Evolutionary conservation across 2,329 filamentous ascomycete species (phyloP).

Genomic region (Phaeosphaeriaceae sp.): DNA sequence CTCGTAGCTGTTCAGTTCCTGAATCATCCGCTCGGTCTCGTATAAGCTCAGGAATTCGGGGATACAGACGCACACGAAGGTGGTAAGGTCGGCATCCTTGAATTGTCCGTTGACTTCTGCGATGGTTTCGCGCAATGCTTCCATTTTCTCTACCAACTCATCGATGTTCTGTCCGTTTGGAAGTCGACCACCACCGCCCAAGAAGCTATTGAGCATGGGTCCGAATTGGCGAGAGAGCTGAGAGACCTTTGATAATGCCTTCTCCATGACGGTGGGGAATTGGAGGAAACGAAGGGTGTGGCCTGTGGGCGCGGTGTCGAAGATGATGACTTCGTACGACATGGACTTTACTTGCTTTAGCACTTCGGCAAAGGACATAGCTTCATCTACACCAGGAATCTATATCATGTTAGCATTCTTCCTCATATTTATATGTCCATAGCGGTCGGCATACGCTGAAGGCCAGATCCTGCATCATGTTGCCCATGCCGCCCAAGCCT

Average conservation of each 20-base stretch:
- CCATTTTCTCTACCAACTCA: constrained; percentile 94
- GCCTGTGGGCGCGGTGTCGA: constrained; percentile 96
- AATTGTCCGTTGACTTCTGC: constrained; percentile 96
- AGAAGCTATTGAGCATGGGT: constrained; percentile 90
- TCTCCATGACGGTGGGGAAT: constrained; percentile 97
- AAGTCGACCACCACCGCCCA: constrained; percentile 76
- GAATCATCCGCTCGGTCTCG: constrained; percentile 99
- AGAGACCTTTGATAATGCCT: constrained; percentile 95
- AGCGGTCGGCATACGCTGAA: constrained; percentile 74
- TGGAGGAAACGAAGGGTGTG: constrained; percentile 98
- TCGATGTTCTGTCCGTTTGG: constrained; percentile 92
- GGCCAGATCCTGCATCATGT: constrained; percentile 98
- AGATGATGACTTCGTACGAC: constrained; percentile 98
- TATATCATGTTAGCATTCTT: constrained; percentile 45
- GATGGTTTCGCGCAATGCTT: constrained; percentile 90
- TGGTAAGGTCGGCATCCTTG: constrained; percentile 94
- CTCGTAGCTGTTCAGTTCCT: constrained; percentile 89
- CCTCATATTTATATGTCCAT: neutral
- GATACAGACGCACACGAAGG: constrained; percentile 98
- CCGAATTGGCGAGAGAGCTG: constrained; percentile 94
- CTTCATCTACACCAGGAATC: constrained; percentile 98
- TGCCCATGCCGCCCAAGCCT: constrained; percentile 73
- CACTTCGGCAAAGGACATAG: constrained; percentile 99
- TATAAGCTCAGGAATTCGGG: constrained; percentile 96
- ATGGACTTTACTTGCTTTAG: constrained; percentile 99